A percentile compares a stretch with the other conserved stretches of the same genome.
These are phyloP conservation scores for Clavispora carvajalis DNA, from an alignment of 805 yeast genomes.

Conservation along the genomic window DNA sequence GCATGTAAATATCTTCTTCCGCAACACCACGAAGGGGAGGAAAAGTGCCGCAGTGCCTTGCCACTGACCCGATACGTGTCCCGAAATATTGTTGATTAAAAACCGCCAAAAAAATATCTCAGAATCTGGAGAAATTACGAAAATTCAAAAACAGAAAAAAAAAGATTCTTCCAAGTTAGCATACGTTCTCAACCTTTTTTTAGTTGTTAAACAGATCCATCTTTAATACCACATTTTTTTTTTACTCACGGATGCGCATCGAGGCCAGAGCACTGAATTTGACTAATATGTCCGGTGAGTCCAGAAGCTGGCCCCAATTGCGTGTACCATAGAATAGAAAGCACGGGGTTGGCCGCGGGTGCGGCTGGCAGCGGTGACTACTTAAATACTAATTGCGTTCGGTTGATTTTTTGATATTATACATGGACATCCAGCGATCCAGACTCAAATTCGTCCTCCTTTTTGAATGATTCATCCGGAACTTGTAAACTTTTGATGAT, in stretches of 20 bases:
- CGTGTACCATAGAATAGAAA: too few species aligned
- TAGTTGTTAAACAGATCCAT: slow-evolving; percentile 3
- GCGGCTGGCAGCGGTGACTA: too few species aligned
- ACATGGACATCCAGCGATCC: neutral
- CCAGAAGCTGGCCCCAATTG: too few species aligned
- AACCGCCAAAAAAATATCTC: neutral
- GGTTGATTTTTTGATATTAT: neutral
- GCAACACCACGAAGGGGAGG: neutral
- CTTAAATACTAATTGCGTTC: too few species aligned
- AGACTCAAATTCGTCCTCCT: neutral
- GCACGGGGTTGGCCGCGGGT: too few species aligned
- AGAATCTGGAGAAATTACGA: neutral
- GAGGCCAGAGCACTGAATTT: too few species aligned
- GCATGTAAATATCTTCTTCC: neutral
- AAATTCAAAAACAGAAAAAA: neutral
- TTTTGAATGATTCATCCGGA: neutral
- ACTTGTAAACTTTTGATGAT: slow-evolving; percentile 43
- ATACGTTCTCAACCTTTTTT: slow-evolving; percentile 1
- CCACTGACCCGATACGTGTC: neutral
- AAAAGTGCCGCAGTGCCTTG: neutral
- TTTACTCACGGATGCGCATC: neutral
- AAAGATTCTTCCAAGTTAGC: neutral
- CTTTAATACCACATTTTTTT: slow-evolving; percentile 4
- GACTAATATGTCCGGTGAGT: too few species aligned
- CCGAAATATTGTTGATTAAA: neutral